Base-by-base conservation (phyloP, 1,284 basidiomycete species). In the Cryptococcus sp. region DNA sequence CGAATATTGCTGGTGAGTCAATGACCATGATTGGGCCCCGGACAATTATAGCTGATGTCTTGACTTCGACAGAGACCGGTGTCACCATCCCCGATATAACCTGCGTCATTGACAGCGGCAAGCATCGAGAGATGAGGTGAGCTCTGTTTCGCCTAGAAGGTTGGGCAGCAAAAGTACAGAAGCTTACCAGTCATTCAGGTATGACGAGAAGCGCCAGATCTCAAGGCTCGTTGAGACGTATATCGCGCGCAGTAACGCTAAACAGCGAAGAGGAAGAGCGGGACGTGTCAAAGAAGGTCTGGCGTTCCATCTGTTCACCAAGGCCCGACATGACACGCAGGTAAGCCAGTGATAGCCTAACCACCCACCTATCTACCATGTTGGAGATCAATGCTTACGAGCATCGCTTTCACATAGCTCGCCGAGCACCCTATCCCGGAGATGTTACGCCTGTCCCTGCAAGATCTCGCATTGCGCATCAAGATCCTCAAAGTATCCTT, bases 51-150 rank as follows among this genome's bases (percentile, higher is more conserved):
- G 30, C 30, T 17, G 47, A 5, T 19, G 11, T 17, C 35, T 19
- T 19, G 22, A 23, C 2, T 39, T 88, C 91, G 65, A 87, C 90
- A 27, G 92, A 96, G 75, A 96, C 92, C 16, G 95, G 95, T 75
- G 90, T 99, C 60, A 99, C 95, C 0, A 98, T 99, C 58, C 95
- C 95, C 5, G 96, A 99, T 70, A 91, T 98, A 58, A 98, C 95
- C 3, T 95, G 93, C 69, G 96, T 99, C 15, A 94, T 99, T 57
- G 96, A 99, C 75, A 86, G 88, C 0, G 96, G 96, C 50, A 94
- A 93, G 73, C 94, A 99, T 73, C 85, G 90, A 62, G 82, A 93
- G 79, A 94, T 95, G 88, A 85, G 89, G 88, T 89, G 64, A 55
- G 68, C 65, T 5, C 11, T 40, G 5, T 13, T 11, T 39, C 47